Percentiles rank a stretch among this genome's conserved stretches.
These are phyloP conservation scores for Euphorbia tirucalli DNA, from an alignment of 345 rosid species.

Conservation along the genomic window DNA sequence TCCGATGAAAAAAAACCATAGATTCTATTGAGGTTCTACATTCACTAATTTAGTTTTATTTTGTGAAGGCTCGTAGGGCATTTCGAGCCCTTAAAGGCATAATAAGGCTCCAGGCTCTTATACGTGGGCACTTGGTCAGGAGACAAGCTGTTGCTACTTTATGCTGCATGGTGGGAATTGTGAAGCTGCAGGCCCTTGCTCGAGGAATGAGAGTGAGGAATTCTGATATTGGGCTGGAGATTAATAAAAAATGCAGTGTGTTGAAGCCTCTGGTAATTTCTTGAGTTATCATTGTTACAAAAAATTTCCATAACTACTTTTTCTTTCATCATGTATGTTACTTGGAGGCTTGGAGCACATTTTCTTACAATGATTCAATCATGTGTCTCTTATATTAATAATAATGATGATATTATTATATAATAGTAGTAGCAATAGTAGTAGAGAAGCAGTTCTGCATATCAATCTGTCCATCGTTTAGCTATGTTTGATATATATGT, in stretches of 20 bases:
- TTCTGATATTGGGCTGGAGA: constrained; percentile 56
- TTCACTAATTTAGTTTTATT: constrained; percentile 32
- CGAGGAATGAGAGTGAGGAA: constrained; percentile 63
- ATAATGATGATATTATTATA: too few species aligned
- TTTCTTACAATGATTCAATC: not conserved
- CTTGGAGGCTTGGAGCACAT: not conserved
- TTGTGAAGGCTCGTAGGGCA: constrained; percentile 89
- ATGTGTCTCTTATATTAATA: not conserved
- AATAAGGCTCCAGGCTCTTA: constrained; percentile 92
- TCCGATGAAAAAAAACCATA: not conserved
- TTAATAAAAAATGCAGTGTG: constrained; percentile 30
- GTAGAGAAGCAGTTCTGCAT: not conserved
- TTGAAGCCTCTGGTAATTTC: constrained; percentile 51
- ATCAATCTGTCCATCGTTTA: not conserved
- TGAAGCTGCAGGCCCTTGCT: constrained; percentile 74
- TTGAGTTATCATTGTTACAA: constrained; percentile 2
- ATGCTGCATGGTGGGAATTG: constrained; percentile 70
- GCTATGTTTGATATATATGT: constrained; percentile 1
- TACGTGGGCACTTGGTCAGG: constrained; percentile 94
- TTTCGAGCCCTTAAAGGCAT: constrained; percentile 93
- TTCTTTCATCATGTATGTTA: not conserved
- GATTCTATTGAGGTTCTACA: constrained; percentile 8
- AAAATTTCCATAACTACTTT: not conserved
- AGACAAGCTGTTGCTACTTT: constrained; percentile 87
- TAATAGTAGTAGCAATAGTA: too few species aligned